phyloP scores from a whole-genome alignment of 306 rosid genomes.

The Phaseolus lunatus region DNA sequence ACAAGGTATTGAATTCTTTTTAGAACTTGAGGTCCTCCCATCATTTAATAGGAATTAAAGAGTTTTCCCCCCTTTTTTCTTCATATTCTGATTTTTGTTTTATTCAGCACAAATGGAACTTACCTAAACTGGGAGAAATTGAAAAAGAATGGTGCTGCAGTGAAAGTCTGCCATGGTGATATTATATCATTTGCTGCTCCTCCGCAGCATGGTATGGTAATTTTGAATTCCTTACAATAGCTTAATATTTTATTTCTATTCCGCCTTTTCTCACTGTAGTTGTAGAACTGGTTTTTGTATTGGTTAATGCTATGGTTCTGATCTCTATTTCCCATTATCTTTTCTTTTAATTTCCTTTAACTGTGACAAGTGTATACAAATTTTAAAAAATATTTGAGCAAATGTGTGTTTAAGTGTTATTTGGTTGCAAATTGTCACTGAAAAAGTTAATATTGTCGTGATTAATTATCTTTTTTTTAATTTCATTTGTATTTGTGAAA shows the following conservation, averaged over 20 bases:
- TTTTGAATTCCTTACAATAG: conserved; percentile 24
- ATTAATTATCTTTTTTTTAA: neutral
- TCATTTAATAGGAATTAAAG: conserved; percentile 12
- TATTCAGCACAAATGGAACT: conserved; percentile 88
- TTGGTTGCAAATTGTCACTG: conserved; percentile 12
- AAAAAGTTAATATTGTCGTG: neutral
- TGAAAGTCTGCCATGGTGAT: conserved; percentile 83
- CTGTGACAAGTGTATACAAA: conserved; percentile 13
- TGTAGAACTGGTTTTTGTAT: neutral
- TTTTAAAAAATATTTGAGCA: neutral
- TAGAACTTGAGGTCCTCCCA: conserved; percentile 6
- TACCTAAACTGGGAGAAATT: conserved; percentile 85
- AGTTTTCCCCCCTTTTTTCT: neutral
- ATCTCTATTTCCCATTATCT: conserved; percentile 7
- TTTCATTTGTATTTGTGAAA: conserved; percentile 30
- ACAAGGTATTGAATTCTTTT: conserved; percentile 62
- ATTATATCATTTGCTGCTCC: conserved; percentile 87
- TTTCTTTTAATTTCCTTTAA: conserved; percentile 30
- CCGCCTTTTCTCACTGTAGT: neutral
- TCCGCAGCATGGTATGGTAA: conserved; percentile 92
- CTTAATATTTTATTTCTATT: neutral
- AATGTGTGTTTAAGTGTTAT: neutral
- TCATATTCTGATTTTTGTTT: conserved; percentile 43
- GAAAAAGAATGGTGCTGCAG: conserved; percentile 64
- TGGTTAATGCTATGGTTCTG: neutral